Percentiles rank a stretch among this genome's conserved stretches.
phyloP scores from a whole-genome alignment of 495 filamentous ascomycete species.

The Darksidea phi region DNA sequence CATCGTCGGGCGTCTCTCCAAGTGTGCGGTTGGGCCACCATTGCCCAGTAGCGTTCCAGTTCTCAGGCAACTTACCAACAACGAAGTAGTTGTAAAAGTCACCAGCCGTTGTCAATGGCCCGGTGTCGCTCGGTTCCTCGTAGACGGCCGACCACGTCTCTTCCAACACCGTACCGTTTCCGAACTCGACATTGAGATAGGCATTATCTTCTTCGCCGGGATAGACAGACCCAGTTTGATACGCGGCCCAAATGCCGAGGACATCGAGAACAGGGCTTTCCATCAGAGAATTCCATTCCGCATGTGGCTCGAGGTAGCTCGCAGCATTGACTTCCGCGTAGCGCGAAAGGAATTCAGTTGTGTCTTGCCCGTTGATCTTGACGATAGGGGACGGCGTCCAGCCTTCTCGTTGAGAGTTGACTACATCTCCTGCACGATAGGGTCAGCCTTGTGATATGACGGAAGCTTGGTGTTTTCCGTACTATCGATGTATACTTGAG shows the following conservation, averaged over 20 bases:
- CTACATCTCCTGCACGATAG: slow-evolving; percentile 38
- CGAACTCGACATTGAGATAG: slow-evolving; percentile 43
- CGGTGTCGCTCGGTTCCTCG: slow-evolving; percentile 42
- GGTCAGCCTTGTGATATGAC: slow-evolving; percentile 49
- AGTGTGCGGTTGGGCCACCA: slow-evolving; percentile 9
- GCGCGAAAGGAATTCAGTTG: slow-evolving; percentile 44
- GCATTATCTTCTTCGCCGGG: slow-evolving; percentile 48
- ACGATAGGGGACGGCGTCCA: slow-evolving; percentile 43
- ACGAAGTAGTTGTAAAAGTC: slow-evolving; percentile 42
- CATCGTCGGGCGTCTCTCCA: background rate
- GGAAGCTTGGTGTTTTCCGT: slow-evolving; percentile 41
- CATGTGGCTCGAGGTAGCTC: slow-evolving; percentile 50
- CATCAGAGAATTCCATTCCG: slow-evolving; percentile 56
- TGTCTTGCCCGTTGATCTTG: slow-evolving; percentile 49
- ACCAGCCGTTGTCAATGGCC: slow-evolving; percentile 49
- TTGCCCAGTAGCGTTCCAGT: background rate
- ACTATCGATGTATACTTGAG: too few relatives aligned
- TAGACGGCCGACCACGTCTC: slow-evolving; percentile 46
- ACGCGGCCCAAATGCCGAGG: slow-evolving; percentile 42
- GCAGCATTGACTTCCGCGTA: slow-evolving; percentile 46
- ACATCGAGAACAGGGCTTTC: slow-evolving; percentile 47
- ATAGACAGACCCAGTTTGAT: slow-evolving; percentile 47
- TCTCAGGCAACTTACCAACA: slow-evolving; percentile 16
- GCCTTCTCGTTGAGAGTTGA: slow-evolving; percentile 45
- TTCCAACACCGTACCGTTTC: slow-evolving; percentile 38